Conservation (phyloP, 2,329 filamentous ascomycete species). For the Paramyrothecium roridum region DNA sequence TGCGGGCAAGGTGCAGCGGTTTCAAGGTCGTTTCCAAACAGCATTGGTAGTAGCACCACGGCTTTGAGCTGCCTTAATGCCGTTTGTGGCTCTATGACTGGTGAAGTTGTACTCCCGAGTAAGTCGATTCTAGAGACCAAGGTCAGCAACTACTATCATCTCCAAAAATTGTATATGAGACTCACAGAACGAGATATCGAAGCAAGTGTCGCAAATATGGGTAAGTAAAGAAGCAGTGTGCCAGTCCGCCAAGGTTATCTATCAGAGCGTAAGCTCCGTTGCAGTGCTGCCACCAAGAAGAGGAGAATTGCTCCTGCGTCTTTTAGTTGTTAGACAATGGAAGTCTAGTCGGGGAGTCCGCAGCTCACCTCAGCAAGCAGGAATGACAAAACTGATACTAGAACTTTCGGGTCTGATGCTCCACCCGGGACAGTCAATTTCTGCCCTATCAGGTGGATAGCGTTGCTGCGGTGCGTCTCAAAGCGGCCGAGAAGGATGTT, state of each 20-base stretch:
- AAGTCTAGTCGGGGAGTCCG: neutral
- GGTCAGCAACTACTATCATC: neutral
- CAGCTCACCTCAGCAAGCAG: slow-evolving; percentile 11
- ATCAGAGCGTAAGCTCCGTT: slow-evolving; percentile 12
- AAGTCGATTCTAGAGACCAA: slow-evolving; percentile 7
- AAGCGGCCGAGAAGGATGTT: slow-evolving; percentile 5
- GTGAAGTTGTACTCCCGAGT: slow-evolving; percentile 10
- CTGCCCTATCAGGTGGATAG: slow-evolving; percentile 9
- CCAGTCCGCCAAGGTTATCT: slow-evolving; percentile 7
- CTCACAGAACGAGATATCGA: slow-evolving; percentile 11
- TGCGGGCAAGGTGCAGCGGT: slow-evolving; percentile 16
- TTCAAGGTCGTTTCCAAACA: slow-evolving; percentile 12
- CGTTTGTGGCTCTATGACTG: neutral
- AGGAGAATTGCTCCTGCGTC: slow-evolving; percentile 11
- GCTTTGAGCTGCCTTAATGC: slow-evolving; percentile 9
- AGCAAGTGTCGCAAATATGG: slow-evolving; percentile 4
- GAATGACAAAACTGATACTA: slow-evolving; percentile 9
- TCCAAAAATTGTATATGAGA: neutral
- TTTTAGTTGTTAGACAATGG: neutral
- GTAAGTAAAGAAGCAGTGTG: slow-evolving; percentile 1
- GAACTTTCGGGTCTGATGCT: neutral
- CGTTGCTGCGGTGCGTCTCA: slow-evolving; percentile 11
- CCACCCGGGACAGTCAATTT: neutral
- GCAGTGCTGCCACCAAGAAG: slow-evolving; percentile 11
- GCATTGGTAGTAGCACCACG: slow-evolving; percentile 5